A percentile compares a stretch with the other conserved stretches of the same genome.
These are phyloP conservation scores for Neonectria coccinea DNA, from an alignment of 2,329 filamentous ascomycete genomes.

Conservation along the genomic window DNA sequence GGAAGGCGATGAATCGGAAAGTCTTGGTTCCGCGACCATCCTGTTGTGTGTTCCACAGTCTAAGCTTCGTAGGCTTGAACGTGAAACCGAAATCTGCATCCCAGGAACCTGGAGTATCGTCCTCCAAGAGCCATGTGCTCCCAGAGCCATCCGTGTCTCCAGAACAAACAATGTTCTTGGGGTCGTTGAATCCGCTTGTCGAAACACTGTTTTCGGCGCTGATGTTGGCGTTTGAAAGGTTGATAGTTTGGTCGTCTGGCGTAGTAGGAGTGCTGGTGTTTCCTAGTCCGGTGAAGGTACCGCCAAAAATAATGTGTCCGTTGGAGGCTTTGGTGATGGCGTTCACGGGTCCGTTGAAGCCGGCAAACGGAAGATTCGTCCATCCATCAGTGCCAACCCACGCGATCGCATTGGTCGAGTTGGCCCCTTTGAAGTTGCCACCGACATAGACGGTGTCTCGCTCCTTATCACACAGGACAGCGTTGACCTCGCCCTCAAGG, in stretches of 20 bases:
- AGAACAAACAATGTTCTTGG: constrained; percentile 84
- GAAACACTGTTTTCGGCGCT: constrained; percentile 72
- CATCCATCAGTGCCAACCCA: constrained; percentile 79
- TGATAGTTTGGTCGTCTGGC: constrained; percentile 83
- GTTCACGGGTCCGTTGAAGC: constrained; percentile 92
- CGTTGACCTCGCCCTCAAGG: constrained; percentile 83
- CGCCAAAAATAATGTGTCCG: constrained; percentile 91
- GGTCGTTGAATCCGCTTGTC: constrained; percentile 76
- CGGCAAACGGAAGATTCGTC: constrained; percentile 87
- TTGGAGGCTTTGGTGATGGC: constrained; percentile 85
- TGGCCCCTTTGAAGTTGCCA: constrained; percentile 81
- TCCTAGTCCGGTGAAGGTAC: constrained; percentile 87
- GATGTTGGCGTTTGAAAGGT: constrained; percentile 82
- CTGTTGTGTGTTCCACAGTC: constrained; percentile 87
- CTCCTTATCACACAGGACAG: constrained; percentile 83
- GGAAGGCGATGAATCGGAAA: constrained; percentile 87
- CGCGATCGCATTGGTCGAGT: constrained; percentile 90
- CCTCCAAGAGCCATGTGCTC: constrained; percentile 82
- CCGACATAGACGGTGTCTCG: constrained; percentile 89
- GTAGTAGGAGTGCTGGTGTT: constrained; percentile 78
- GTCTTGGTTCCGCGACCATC: constrained; percentile 89
- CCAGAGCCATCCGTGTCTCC: constrained; percentile 73
- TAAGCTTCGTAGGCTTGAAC: constrained; percentile 87
- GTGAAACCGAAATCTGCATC: constrained; percentile 84
- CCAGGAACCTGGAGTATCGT: constrained; percentile 84